A percentile compares a stretch with the other conserved stretches of the same genome.
These are phyloP conservation scores for Plasmodium blacklocki DNA, from an alignment of 169 alveolate species.

Conservation along the genomic window DNA sequence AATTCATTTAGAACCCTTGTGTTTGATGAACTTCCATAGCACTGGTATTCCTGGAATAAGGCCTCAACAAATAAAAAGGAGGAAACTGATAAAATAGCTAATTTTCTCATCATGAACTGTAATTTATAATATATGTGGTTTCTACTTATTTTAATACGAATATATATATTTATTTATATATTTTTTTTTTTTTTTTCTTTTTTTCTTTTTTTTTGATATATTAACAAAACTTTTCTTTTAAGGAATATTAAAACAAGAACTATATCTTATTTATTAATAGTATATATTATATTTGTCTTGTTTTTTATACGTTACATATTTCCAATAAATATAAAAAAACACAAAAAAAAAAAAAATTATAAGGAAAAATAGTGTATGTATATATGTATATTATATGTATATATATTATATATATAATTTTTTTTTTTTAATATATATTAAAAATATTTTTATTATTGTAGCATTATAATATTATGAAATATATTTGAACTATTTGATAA, in stretches of 20 bases:
- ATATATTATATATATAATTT: neutral
- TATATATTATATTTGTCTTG: conserved; percentile 2
- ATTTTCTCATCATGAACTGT: conserved; percentile 39
- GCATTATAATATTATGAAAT: no score
- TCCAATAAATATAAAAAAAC: conserved; percentile 4
- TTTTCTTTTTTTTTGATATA: neutral
- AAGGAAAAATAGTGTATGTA: neutral
- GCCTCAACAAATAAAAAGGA: conserved; percentile 47
- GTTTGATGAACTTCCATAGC: conserved; percentile 8
- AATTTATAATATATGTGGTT: neutral
- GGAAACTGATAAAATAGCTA: conserved; percentile 17
- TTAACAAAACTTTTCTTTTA: neutral
- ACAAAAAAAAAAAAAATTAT: neutral
- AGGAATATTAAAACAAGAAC: conserved; percentile 1
- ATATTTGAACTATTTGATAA: no score
- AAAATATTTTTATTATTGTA: no score
- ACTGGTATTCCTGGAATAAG: conserved; percentile 6
- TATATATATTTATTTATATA: neutral
- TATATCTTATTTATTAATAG: neutral
- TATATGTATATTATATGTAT: neutral
- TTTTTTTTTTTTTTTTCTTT: neutral
- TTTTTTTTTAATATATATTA: neutral
- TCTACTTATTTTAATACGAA: no score
- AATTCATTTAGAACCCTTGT: conserved; percentile 36
- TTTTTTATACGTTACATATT: conserved; percentile 8